Evolutionary conservation across 352 stramenopile genomes (phyloP), one percentile per base, ranked within the genome.

Genomic region (Pythium dissotocum): DNA sequence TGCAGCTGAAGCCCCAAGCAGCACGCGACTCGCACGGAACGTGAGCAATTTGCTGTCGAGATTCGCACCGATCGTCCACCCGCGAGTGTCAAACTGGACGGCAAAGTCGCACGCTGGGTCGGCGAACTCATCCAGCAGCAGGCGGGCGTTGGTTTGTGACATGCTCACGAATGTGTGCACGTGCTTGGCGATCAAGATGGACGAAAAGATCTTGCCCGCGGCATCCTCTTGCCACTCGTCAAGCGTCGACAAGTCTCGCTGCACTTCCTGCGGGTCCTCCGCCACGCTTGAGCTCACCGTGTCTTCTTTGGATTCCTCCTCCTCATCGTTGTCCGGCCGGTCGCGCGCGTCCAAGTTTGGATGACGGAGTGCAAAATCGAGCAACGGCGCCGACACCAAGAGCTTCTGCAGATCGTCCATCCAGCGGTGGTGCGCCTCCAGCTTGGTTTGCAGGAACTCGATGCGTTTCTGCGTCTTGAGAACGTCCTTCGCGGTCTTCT

Each of bases 371-470:
- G 56, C 73, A 28, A 72, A 77, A 9, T 84, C 65, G 14, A 89
- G 64, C 12, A 92, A 61, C 18, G 84, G 84, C 30, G 84, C 76
- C 7, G 71, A 72, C 38, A 78, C 77, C 58, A 92, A 78, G 28
- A 90, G 63, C 14, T 69, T 82, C 26, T 71, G 77, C 14, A 90
- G 49, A 33, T 72, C 73, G 28, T 77, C 69, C 30, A 87, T 58
- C 84, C 84, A 92, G 10, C 73, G 53, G 0, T 58, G 33, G 67
- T 92, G 84, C 18, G 85, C 78, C 0, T 69, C 70, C 28, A 92
- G 63, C 59, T 89, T 88, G 5, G 70, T 65, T 21, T 70, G 74
- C 35, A 90, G 59, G 10, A 74, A 83, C 1, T 40, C 62, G 2
- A 77, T 66, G 2, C 58, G 73, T 40, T 79, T 61, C 57, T 85